Base-by-base conservation (phyloP, 1,139 yeast genomes). In the Yamadazyma pseudoaaseri region DNA sequence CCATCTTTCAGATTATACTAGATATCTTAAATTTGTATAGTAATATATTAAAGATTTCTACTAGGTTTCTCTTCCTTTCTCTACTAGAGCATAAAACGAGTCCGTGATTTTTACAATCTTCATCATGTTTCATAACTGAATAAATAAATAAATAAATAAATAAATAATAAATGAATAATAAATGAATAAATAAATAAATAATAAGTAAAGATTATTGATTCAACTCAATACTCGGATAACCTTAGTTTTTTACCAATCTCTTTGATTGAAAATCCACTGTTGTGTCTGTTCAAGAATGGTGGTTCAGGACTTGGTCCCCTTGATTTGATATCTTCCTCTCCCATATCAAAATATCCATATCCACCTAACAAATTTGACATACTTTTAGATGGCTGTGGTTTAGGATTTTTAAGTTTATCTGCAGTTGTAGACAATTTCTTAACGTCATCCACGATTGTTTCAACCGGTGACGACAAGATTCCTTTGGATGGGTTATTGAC, bases 1-100 rank as follows among this genome's bases (percentile, higher is more conserved):
- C 97, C 97, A 72, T 86, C 97, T 68, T 87, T 84, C 95, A 90
- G 98, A 85, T 82, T 92, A 72, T 92, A 92, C 92, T 92, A 90
- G 75, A 65, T 56, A 39, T 43, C 18, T 30, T 30, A 21, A 20
- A 4, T 16, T 22, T 22, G 25, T 25, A 15, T 30, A 18, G 11
- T 30, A 30, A 30, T 25, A 30, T 30, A 30, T 29, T 16, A 29
- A 24, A 23, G 28, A 30, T 29, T 17, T 29, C 18, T 21, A n/a
- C n/a, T n/a, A 23, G 28, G 24, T 29, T 17, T 29, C 21, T 18
- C 10, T 18, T 18, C 21, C 7, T 18, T 18, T 18, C 21, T 18
- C 21, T 18, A 18, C 21, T 18, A n/a, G n/a, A n/a, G n/a, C n/a
- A n/a, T n/a, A n/a, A n/a, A n/a, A n/a, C n/a, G n/a, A n/a, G n/a